phyloP scores from a whole-genome alignment of 2,329 filamentous ascomycete genomes.

The Microcyclospora pomicola region DNA sequence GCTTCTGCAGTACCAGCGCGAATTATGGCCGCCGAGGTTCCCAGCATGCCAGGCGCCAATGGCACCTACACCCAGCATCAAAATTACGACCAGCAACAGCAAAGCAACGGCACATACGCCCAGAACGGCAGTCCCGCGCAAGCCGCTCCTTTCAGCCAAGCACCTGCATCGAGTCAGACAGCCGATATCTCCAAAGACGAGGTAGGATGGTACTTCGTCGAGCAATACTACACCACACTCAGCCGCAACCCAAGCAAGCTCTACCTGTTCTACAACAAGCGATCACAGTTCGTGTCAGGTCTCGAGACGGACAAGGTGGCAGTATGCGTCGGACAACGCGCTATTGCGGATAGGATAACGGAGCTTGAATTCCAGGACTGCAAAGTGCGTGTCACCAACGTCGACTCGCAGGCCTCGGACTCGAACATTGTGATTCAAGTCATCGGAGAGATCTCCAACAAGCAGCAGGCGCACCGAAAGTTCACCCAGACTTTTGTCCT shows the following conservation, averaged over 20 bases:
- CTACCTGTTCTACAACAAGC: conserved; percentile 92
- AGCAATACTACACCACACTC: conserved; percentile 97
- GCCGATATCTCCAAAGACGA: conserved; percentile 63
- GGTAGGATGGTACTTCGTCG: conserved; percentile 98
- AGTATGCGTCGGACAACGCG: conserved; percentile 74
- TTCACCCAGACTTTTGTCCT: conserved; percentile 98
- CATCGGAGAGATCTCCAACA: conserved; percentile 95
- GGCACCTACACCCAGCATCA: conserved; percentile 33
- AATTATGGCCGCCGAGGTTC: conserved; percentile 18
- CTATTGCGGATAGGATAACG: conserved; percentile 90
- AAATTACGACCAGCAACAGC: conserved; percentile 22
- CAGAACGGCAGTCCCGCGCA: conserved; percentile 21
- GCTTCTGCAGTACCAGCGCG: too few species aligned
- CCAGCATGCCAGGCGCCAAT: conserved; percentile 29
- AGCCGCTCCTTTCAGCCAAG: conserved; percentile 10
- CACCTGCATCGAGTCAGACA: conserved; percentile 9
- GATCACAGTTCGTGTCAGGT: conserved; percentile 87
- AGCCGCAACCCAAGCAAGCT: conserved; percentile 91
- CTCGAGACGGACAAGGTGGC: conserved; percentile 77
- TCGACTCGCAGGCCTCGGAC: conserved; percentile 86
- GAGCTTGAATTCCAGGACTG: conserved; percentile 87
- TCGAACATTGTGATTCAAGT: conserved; percentile 95
- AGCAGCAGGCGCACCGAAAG: conserved; percentile 78
- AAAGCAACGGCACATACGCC: conserved; percentile 18
- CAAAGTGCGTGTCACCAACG: conserved; percentile 96